These are phyloP conservation scores for Pascua sp. DNA, from an alignment of 1,284 basidiomycete genomes.

Conservation along the genomic window DNA sequence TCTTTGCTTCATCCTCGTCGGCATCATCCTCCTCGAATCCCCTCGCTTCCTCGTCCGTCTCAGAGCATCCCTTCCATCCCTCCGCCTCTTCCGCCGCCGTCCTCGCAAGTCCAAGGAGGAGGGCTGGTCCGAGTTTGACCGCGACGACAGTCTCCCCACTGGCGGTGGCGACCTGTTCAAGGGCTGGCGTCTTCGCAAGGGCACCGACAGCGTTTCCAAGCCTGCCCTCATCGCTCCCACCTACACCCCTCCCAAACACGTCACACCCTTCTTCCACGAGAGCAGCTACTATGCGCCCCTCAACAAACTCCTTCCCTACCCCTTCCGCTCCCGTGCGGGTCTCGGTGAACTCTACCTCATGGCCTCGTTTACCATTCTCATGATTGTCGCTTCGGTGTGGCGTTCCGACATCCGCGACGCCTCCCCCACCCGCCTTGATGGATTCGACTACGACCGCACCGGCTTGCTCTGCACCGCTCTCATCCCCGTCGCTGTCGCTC, in stretches of 20 bases:
- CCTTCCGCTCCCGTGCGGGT: constrained; percentile 30
- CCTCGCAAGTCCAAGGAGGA: neutral
- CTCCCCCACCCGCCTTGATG: constrained; percentile 23
- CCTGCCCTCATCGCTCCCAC: no score
- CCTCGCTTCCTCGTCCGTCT: no score
- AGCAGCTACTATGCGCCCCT: no score
- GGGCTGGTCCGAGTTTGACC: neutral
- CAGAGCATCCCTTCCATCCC: no score
- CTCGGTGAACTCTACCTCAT: constrained; percentile 32
- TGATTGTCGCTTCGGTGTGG: constrained; percentile 34
- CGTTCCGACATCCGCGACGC: constrained; percentile 23
- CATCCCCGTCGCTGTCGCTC: constrained; percentile 42
- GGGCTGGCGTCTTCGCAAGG: no score
- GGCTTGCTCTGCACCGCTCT: constrained; percentile 43
- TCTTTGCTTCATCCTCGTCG: no score
- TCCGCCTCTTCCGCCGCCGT: no score
- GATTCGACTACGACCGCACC: constrained; percentile 38
- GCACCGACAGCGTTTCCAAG: no score
- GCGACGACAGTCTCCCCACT: constrained; percentile 26
- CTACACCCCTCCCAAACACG: no score
- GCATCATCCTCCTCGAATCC: no score
- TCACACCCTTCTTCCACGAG: no score
- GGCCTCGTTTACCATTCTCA: constrained; percentile 31
- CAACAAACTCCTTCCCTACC: constrained; percentile 14
- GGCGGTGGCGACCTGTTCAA: neutral